These are phyloP conservation scores for Candida incommunis DNA, from an alignment of 805 yeast species.

Conservation along the genomic window DNA sequence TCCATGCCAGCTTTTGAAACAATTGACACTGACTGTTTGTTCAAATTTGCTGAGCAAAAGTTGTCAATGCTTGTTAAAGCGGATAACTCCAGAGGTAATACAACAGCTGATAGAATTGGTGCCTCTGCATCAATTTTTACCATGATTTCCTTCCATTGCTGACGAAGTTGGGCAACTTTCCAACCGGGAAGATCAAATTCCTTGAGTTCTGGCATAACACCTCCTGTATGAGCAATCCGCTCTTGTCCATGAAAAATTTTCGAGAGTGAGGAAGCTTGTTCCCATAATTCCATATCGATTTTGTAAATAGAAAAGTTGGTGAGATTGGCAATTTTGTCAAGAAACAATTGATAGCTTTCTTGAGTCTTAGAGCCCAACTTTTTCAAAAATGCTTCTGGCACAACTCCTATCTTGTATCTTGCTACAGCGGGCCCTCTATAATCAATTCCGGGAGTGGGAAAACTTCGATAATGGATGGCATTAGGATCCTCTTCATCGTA, in stretches of 20 bases:
- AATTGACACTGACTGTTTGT: neutral
- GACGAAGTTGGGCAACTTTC: neutral
- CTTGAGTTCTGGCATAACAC: neutral
- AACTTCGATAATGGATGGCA: neutral
- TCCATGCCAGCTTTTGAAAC: slow-evolving; percentile 5
- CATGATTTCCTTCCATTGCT: neutral
- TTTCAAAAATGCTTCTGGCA: neutral
- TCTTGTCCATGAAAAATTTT: neutral
- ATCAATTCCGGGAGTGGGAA: slow-evolving; percentile 7
- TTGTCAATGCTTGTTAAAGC: neutral
- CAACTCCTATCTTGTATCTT: neutral
- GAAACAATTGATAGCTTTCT: neutral
- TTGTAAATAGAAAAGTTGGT: neutral
- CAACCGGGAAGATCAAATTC: neutral
- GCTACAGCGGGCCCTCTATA: slow-evolving; percentile 4
- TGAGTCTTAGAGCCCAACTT: neutral
- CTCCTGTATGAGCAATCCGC: neutral
- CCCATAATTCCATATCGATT: neutral
- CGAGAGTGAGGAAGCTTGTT: neutral
- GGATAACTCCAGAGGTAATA: neutral
- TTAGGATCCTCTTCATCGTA: slow-evolving; percentile 3
- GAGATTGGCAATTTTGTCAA: neutral
- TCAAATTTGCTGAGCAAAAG: neutral
- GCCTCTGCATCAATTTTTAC: neutral
- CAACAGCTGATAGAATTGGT: neutral